phyloP scores from a whole-genome alignment of 1,139 yeast species.

The Kluyveromyces sp. region DNA sequence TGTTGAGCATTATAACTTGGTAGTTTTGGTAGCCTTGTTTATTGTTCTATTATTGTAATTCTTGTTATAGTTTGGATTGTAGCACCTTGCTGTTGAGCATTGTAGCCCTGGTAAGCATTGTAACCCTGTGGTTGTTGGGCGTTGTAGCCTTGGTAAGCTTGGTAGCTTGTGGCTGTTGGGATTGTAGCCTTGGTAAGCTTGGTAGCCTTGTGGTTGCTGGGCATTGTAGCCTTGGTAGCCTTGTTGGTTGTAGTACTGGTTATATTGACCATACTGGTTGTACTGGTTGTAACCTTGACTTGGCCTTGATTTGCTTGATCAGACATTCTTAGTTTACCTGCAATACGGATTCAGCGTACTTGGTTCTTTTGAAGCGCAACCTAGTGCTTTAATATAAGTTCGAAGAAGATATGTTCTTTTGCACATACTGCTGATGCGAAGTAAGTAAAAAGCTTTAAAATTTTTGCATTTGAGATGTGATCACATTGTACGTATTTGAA shows the following conservation, averaged over 20 bases:
- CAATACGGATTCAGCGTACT: too few relatives aligned
- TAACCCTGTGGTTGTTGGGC: slow-evolving; percentile 24
- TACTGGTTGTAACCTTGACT: slow-evolving; percentile 16
- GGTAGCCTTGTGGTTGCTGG: slow-evolving; percentile 24
- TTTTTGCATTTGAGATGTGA: too few relatives aligned
- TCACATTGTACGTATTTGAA: too few relatives aligned
- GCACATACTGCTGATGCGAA: too few relatives aligned
- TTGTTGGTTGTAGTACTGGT: slow-evolving; percentile 24
- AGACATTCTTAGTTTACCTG: slow-evolving; percentile 17
- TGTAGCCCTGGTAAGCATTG: slow-evolving; percentile 29
- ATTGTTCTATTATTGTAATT: slow-evolving; percentile 20
- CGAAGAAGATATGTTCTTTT: too few relatives aligned
- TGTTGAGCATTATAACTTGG: slow-evolving; percentile 15
- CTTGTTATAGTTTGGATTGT: slow-evolving; percentile 25
- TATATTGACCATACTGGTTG: slow-evolving; percentile 21
- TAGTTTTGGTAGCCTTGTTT: slow-evolving; percentile 12
- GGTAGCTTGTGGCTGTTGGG: slow-evolving; percentile 23
- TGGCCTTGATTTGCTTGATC: slow-evolving; percentile 15
- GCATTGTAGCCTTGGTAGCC: slow-evolving; percentile 20
- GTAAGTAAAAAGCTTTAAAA: too few relatives aligned
- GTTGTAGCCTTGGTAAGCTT: slow-evolving; percentile 27
- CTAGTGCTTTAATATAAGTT: too few relatives aligned
- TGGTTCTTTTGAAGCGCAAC: too few relatives aligned
- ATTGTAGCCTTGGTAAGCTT: slow-evolving; percentile 14
- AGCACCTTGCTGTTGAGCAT: slow-evolving; percentile 17